These are phyloP conservation scores for Cladosporium sp. DNA, from an alignment of 2,329 filamentous ascomycete genomes.

Conservation along the genomic window DNA sequence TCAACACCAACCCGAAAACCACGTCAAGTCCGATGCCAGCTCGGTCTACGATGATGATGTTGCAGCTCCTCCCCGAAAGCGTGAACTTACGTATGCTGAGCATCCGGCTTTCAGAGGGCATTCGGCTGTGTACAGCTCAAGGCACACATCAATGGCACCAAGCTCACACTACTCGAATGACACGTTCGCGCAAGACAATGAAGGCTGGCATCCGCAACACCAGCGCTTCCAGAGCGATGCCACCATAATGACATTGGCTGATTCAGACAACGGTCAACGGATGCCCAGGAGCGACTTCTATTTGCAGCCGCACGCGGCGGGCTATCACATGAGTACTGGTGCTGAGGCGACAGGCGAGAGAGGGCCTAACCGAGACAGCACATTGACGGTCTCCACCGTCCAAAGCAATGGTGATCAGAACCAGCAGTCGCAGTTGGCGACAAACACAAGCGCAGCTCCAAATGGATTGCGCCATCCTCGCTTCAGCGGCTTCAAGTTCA, in stretches of 20 bases:
- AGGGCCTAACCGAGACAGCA: neutral
- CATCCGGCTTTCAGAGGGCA: constrained; percentile 27
- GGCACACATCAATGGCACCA: constrained; percentile 8
- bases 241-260: constrained; percentile 10
- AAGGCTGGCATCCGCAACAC: constrained; percentile 8
- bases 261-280: constrained; percentile 8
- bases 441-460: neutral
- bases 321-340: constrained; percentile 2
- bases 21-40: constrained; percentile 49
- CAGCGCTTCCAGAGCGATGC: constrained; percentile 9
- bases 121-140: constrained; percentile 20
- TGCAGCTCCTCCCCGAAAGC: constrained; percentile 18
- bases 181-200: neutral
- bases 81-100: constrained; percentile 26
- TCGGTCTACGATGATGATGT: constrained; percentile 48
- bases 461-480: constrained; percentile 4
- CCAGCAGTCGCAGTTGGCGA: neutral
- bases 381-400: neutral
- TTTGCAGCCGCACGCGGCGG: constrained; percentile 21
- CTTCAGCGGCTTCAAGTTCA: constrained; percentile 19
- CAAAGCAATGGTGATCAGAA: constrained; percentile 1
- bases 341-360: neutral
- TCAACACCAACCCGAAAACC: constrained; percentile 7
- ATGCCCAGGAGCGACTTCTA: constrained; percentile 16
- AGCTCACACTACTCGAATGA: constrained; percentile 7